Percentiles rank a stretch among this genome's conserved stretches.
Conservation (phyloP, 2,329 filamentous ascomycete species). For the Cytospora leucostoma region DNA sequence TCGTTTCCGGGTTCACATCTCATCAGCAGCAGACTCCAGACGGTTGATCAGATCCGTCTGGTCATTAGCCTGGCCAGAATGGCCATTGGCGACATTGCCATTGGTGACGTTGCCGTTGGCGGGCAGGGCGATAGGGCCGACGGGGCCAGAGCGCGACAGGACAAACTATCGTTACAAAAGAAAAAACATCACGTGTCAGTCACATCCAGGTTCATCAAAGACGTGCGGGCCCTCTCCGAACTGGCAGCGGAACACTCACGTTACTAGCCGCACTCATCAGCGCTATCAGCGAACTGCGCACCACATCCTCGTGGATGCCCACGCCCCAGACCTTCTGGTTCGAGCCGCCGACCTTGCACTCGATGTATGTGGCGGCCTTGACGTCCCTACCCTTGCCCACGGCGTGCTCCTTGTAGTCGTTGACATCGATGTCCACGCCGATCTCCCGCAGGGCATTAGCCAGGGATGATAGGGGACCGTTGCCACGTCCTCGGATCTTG, state of each 20-base stretch:
- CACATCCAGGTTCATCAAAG: constrained; percentile 12
- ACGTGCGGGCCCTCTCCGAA: constrained; percentile 15
- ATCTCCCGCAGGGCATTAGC: constrained; percentile 77
- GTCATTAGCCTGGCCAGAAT: constrained; percentile 31
- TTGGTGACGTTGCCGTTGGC: constrained; percentile 44
- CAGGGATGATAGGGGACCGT: constrained; percentile 86
- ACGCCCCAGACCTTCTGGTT: constrained; percentile 83
- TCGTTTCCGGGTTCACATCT: constrained; percentile 21
- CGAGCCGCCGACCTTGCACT: constrained; percentile 72
- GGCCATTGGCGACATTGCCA: constrained; percentile 23
- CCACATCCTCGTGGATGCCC: constrained; percentile 88
- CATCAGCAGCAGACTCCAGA: constrained; percentile 38
- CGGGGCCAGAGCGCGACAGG: constrained; percentile 58
- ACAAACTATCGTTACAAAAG: constrained; percentile 60
- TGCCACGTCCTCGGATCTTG: constrained; percentile 76
- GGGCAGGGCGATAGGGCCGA: constrained; percentile 64
- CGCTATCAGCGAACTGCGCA: constrained; percentile 85
- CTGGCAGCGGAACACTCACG: constrained; percentile 56
- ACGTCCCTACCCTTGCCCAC: constrained; percentile 79
- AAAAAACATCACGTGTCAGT: constrained; percentile 17
- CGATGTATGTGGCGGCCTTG: constrained; percentile 94
- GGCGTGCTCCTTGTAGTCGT: constrained; percentile 95
- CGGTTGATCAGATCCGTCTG: constrained; percentile 35
- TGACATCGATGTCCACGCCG: constrained; percentile 85
- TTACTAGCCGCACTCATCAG: constrained; percentile 82